Conservation (phyloP, 2,329 filamentous ascomycete species). For the Aureobasidium sp. region DNA sequence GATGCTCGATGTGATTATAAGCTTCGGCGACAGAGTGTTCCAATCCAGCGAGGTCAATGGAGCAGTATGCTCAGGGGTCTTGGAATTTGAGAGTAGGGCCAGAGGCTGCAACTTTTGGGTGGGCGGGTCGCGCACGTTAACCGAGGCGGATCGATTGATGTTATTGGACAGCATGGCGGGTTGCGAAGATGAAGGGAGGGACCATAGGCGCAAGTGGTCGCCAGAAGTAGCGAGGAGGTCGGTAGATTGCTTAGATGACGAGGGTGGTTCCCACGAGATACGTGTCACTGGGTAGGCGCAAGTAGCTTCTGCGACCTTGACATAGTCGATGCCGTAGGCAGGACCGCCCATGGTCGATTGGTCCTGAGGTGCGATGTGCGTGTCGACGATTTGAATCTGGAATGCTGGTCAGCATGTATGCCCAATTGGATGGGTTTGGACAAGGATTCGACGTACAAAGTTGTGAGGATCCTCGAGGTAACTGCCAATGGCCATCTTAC, state of each 20-base stretch:
- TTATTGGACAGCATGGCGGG: slow-evolving; percentile 56
- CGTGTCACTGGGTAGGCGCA: slow-evolving; percentile 96
- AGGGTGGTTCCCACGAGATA: slow-evolving; percentile 91
- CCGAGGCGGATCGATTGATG: slow-evolving; percentile 57
- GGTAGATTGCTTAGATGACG: slow-evolving; percentile 87
- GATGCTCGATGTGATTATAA: slow-evolving; percentile 98
- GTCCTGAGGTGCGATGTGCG: slow-evolving; percentile 62
- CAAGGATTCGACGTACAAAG: slow-evolving; percentile 57
- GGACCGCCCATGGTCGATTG: slow-evolving; percentile 61
- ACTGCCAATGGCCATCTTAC: slow-evolving; percentile 90
- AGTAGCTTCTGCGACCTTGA: slow-evolving; percentile 88
- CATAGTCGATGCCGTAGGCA: slow-evolving; percentile 77
- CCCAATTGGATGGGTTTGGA: neutral
- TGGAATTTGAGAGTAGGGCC: slow-evolving; percentile 90
- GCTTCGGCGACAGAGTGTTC: slow-evolving; percentile 92
- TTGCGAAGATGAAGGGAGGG: slow-evolving; percentile 52
- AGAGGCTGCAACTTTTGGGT: slow-evolving; percentile 82
- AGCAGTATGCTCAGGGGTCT: slow-evolving; percentile 95
- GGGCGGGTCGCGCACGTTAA: slow-evolving; percentile 51
- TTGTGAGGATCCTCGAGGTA: slow-evolving; percentile 98
- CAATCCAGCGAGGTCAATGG: slow-evolving; percentile 94
- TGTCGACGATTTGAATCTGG: slow-evolving; percentile 94
- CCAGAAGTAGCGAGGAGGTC: slow-evolving; percentile 92
- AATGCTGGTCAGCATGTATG: neutral
- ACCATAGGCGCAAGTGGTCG: slow-evolving; percentile 90